Evolutionary conservation across 352 stramenopile species (phyloP).

Genomic region (Aphanomyces euteiches): DNA sequence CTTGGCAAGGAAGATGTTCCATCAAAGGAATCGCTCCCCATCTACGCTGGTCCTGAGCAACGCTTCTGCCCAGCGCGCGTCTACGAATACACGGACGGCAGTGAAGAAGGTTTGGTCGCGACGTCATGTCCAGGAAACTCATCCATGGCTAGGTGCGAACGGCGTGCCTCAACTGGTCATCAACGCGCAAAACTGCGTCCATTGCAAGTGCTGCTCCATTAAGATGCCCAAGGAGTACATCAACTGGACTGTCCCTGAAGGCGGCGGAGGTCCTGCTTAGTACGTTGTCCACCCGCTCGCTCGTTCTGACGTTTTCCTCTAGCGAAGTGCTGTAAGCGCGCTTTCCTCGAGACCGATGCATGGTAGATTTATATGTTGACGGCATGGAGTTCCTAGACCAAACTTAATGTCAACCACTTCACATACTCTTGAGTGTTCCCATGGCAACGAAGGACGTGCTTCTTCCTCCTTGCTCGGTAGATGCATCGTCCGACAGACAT

Average conservation of each 20-base stretch:
- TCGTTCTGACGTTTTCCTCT: background rate
- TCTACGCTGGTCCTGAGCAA: slow-evolving; percentile 96
- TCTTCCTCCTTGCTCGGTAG: no score
- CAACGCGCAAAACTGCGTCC: slow-evolving; percentile 99
- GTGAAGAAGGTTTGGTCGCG: slow-evolving; percentile 38
- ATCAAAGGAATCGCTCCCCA: slow-evolving; percentile 79
- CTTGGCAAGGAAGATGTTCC: slow-evolving; percentile 82
- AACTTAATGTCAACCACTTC: no score
- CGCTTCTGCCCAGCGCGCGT: slow-evolving; percentile 97
- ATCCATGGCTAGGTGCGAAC: slow-evolving; percentile 38
- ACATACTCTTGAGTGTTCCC: no score
- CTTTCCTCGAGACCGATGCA: no score
- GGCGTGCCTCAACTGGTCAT: slow-evolving; percentile 94
- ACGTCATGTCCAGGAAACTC: slow-evolving; percentile 10
- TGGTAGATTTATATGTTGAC: no score
- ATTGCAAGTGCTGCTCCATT: slow-evolving; percentile 99
- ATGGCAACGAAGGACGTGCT: no score
- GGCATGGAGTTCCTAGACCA: no score
- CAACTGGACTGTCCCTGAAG: slow-evolving; percentile 98
- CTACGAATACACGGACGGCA: slow-evolving; percentile 98
- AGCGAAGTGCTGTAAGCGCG: slow-evolving; percentile 28
- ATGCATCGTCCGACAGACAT: no score
- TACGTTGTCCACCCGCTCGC: slow-evolving; percentile 77
- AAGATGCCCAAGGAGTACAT: slow-evolving; percentile 99
- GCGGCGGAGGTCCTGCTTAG: slow-evolving; percentile 96